Evolutionary conservation across 2,329 filamentous ascomycete genomes (phyloP).

Genomic region (Beauveria rudraprayagi): DNA sequence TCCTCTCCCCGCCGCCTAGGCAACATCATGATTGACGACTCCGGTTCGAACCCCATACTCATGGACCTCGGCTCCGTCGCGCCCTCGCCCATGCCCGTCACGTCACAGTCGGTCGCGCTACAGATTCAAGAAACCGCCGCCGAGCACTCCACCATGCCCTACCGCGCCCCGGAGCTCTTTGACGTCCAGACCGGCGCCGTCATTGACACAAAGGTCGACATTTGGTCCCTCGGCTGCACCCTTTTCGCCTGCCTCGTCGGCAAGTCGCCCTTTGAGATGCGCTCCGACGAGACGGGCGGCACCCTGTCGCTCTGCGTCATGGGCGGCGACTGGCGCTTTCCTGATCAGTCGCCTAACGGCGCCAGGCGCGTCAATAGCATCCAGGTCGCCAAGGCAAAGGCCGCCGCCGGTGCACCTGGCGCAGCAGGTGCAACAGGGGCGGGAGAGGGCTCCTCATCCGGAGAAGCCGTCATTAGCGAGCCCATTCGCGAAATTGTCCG

Average conservation of each 20-base stretch:
- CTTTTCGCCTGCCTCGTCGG: conserved; percentile 93
- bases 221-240: conserved; percentile 97
- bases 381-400: conserved; percentile 15
- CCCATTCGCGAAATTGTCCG: conserved; percentile 80
- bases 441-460: conserved; percentile 19
- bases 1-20: conserved; percentile 32
- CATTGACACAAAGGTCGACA: conserved; percentile 94
- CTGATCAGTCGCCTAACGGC: conserved; percentile 67
- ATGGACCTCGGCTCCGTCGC: conserved; percentile 96
- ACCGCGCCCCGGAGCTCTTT: conserved; percentile 94
- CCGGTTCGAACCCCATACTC: conserved; percentile 78
- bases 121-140: conserved; percentile 91
- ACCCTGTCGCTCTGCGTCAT: conserved; percentile 87
- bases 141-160: conserved; percentile 97
- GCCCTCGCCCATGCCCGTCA: conserved; percentile 79
- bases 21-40: conserved; percentile 97
- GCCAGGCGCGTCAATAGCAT: conserved; percentile 37
- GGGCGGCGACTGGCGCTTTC: conserved; percentile 93
- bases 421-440: conserved; percentile 18
- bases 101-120: conserved; percentile 80
- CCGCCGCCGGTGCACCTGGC: conserved; percentile 19
- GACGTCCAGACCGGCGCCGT: conserved; percentile 90
- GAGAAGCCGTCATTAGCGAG: conserved; percentile 58
- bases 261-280: conserved; percentile 93
- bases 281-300: conserved; percentile 92